These are phyloP conservation scores for Cucurbita argyrosperma DNA, from an alignment of 306 rosid genomes.

Conservation along the genomic window DNA sequence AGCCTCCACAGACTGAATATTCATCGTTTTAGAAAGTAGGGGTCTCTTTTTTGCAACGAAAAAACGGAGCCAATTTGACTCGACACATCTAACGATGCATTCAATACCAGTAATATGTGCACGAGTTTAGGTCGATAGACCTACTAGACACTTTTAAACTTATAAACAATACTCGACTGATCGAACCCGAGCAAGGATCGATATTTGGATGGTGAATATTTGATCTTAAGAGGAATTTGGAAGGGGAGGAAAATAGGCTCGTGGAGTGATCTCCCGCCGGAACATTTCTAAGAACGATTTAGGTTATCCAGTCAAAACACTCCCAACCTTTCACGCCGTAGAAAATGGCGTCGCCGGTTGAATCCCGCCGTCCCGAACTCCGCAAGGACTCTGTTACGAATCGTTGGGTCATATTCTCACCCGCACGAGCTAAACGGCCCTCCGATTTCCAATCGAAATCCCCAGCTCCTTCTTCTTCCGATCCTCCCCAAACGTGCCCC, in stretches of 20 bases:
- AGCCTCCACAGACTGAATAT: too few species aligned
- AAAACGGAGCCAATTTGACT: background rate
- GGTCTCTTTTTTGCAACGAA: too few species aligned
- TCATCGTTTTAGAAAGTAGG: too few species aligned
- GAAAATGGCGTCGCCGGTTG: background rate
- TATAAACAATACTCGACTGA: too few species aligned
- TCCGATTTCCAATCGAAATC: constrained; percentile 66
- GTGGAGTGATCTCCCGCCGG: background rate
- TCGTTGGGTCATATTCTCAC: constrained; percentile 73
- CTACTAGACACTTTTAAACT: too few species aligned
- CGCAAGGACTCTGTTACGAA: constrained; percentile 42
- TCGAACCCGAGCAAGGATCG: too few species aligned
- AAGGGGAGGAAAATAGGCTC: background rate
- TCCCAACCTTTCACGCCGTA: background rate
- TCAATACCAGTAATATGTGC: background rate
- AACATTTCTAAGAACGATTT: background rate
- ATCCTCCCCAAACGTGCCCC: constrained; percentile 35
- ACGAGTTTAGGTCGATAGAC: too few species aligned
- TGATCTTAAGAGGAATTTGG: background rate
- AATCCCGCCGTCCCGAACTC: constrained; percentile 21
- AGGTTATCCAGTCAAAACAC: background rate
- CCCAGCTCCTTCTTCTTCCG: constrained; percentile 19
- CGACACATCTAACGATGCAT: background rate
- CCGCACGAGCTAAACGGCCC: constrained; percentile 59
- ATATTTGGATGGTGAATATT: too few species aligned